A percentile compares a stretch with the other conserved stretches of the same genome.
Conservation (phyloP, 352 stramenopile genomes). For the Globisporangium nodosum region DNA sequence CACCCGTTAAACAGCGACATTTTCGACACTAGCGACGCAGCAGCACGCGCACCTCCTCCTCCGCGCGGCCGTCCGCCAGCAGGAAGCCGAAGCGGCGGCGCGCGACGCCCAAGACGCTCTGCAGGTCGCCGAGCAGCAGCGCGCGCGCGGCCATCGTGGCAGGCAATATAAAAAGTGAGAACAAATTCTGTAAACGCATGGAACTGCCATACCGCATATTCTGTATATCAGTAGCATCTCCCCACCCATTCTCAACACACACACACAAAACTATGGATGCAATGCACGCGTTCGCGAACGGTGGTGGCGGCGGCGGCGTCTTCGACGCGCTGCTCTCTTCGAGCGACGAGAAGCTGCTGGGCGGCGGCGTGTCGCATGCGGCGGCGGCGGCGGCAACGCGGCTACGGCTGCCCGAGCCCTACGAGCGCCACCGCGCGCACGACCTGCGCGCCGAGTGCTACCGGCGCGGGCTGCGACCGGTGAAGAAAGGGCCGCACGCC, state of each 20-base stretch:
- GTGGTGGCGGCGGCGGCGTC: constrained; percentile 32
- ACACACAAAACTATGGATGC: neutral
- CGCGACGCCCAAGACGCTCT: constrained; percentile 62
- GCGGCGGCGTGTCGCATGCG: constrained; percentile 38
- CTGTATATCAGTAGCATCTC: no score
- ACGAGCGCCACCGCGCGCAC: constrained; percentile 70
- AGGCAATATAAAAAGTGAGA: constrained; percentile 4
- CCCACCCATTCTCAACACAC: no score
- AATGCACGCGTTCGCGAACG: neutral
- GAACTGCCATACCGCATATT: no score
- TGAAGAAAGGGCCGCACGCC: constrained; percentile 78
- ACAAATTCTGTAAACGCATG: no score
- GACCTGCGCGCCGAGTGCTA: constrained; percentile 78
- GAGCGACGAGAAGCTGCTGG: constrained; percentile 11
- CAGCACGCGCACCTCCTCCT: constrained; percentile 18
- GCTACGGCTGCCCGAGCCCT: constrained; percentile 54
- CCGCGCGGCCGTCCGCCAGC: constrained; percentile 16
- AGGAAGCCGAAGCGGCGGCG: constrained; percentile 50
- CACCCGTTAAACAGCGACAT: neutral
- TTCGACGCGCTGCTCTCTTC: constrained; percentile 65
- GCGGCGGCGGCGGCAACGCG: constrained; percentile 27
- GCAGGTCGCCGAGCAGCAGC: constrained; percentile 68
- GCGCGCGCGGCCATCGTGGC: constrained; percentile 20
- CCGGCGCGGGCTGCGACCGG: constrained; percentile 59
- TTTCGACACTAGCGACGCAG: neutral